Evolutionary conservation across 352 stramenopile species (phyloP), one percentile per base, ranked within the genome.

Genomic region (Phytopythium boreale): DNA sequence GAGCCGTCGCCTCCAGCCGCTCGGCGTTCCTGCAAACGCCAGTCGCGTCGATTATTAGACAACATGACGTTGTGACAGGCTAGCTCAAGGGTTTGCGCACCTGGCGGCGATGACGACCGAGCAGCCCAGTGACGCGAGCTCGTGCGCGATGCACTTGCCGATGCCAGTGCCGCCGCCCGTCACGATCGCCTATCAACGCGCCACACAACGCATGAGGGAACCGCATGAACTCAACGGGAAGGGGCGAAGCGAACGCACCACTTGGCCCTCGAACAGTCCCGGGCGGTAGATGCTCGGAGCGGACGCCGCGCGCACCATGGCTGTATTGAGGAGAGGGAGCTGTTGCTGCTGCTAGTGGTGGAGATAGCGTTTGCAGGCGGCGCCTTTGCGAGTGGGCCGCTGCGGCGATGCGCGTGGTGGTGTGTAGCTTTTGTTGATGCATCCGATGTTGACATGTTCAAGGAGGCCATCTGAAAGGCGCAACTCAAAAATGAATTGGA

Each of bases 161-260:
- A 97, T 96, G 59, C 89, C 89, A 17, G 89, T 97, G 22, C 89
- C 87, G 12, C 89, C 89, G 15, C 89, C 89, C 7, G 89, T 97
- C 31, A 97, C 88, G 17, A 97, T 72, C n/a, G 86, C 87, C 78
- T 89, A 56, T 12, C 47, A 27, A 14, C 11, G 20, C 7, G 7
- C 12, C 3, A 2, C 29, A n/a, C 22, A 50, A 26, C 24, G 24
- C 7, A n/a, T 53, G 47, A 53, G 47, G 3, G n/a, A 9, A n/a
- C 22, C 22, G 22, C 19, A 10, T 6, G 20, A 22, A 2, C 27
- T 20, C 20, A 50, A n/a, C 2, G 41, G 20, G 19, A 10, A 49
- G 43, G 85, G 46, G 86, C 88, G 44, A 95, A 93, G 59, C 86
- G 29, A 14, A 72, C 82, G 66, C 74, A 90, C 83, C 75, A 92